phyloP scores from a whole-genome alignment of 2,329 filamentous ascomycete genomes.

The Kalmusia sp. region DNA sequence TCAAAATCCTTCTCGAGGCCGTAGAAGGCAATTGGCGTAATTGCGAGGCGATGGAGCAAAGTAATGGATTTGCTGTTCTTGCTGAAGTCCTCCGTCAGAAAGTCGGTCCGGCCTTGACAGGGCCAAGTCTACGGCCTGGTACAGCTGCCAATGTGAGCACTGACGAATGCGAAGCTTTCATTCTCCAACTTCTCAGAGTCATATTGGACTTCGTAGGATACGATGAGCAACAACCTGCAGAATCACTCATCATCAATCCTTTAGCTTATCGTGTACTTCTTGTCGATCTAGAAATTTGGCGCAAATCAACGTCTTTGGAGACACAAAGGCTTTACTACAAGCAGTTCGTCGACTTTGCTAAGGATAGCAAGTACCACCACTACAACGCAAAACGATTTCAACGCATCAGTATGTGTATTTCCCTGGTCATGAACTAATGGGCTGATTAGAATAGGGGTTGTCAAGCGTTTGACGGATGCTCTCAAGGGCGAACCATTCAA shows the following conservation, averaged over 20 bases:
- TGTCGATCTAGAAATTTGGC: conserved; percentile 93
- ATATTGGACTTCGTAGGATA: conserved; percentile 90
- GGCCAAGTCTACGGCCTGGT: conserved; percentile 59
- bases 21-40: conserved; percentile 95
- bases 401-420: conserved; percentile 78
- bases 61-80: conserved; percentile 90
- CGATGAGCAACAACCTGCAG: conserved; percentile 76
- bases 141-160: conserved; percentile 40
- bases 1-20: conserved; percentile 84
- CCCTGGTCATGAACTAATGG: background rate
- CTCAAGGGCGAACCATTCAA: conserved; percentile 84
- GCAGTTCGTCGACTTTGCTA: conserved; percentile 87
- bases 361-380: conserved; percentile 88
- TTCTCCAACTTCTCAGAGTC: conserved; percentile 71
- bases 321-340: conserved; percentile 91
- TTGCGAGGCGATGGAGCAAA: conserved; percentile 96
- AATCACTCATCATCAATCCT: conserved; percentile 94
- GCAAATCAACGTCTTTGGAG: conserved; percentile 71
- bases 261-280: conserved; percentile 91
- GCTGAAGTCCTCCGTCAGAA: conserved; percentile 85
- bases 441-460: conserved; percentile 68
- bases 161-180: conserved; percentile 58
- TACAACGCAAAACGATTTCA: conserved; percentile 89
- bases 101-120: conserved; percentile 61
- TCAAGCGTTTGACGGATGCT: conserved; percentile 87